Evolutionary conservation across 2,329 filamentous ascomycete species (phyloP).

Genomic region (Apiospora koreana): DNA sequence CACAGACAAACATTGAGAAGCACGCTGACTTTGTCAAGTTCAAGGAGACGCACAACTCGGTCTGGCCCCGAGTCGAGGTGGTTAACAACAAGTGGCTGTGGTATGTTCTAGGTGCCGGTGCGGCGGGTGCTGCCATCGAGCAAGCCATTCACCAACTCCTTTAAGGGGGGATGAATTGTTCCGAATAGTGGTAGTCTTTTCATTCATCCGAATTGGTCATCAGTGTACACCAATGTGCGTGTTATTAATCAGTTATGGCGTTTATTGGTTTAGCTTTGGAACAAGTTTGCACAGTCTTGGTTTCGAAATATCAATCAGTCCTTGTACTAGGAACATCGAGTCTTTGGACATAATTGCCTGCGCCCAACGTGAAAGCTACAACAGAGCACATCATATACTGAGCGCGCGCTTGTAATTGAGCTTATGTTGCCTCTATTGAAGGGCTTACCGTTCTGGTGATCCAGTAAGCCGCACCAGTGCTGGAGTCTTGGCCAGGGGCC

Average conservation of each 20-base stretch:
- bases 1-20: conserved; percentile 50
- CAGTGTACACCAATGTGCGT: not conserved
- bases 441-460: too few relatives aligned
- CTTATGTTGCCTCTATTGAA: too few relatives aligned
- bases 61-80: conserved; percentile 56
- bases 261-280: not conserved
- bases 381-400: too few relatives aligned
- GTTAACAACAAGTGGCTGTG: conserved; percentile 57
- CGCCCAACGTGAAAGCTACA: not conserved
- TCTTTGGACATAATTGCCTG: too few relatives aligned
- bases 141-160: conserved; percentile 21
- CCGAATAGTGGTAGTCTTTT: too few relatives aligned
- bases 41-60: conserved; percentile 56
- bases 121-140: conserved; percentile 49
- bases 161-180: not conserved
- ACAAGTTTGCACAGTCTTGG: not conserved
- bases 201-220: not conserved
- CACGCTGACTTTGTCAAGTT: conserved; percentile 54
- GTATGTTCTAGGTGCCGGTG: conserved; percentile 51
- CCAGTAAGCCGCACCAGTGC: too few relatives aligned
- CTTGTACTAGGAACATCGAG: not conserved
- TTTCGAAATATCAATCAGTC: not conserved
- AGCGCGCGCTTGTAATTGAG: too few relatives aligned
- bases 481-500: too few relatives aligned
- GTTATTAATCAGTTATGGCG: not conserved